These are phyloP conservation scores for Pseudogymnoascus sp. DNA, from an alignment of 2,329 filamentous ascomycete genomes.

Conservation along the genomic window DNA sequence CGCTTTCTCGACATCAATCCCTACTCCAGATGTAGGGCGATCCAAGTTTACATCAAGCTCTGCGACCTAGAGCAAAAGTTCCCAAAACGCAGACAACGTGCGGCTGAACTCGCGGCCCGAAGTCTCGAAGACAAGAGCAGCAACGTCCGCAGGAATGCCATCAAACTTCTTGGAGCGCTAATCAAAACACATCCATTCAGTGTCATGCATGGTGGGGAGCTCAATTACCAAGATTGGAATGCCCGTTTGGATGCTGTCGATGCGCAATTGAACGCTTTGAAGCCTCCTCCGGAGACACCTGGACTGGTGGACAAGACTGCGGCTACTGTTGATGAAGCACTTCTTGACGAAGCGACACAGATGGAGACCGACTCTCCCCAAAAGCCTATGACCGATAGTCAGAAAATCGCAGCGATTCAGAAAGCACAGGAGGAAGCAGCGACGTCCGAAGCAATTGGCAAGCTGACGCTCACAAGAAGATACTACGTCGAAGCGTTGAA, in stretches of 20 bases:
- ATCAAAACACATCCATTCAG: constrained; percentile 94
- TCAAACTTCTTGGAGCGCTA: constrained; percentile 79
- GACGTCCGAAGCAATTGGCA: constrained; percentile 79
- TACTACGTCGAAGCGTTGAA: constrained; percentile 91
- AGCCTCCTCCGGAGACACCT: constrained; percentile 66
- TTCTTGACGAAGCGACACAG: constrained; percentile 85
- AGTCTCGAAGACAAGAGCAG: constrained; percentile 98
- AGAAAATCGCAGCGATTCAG: constrained; percentile 62
- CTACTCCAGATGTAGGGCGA: constrained; percentile 82
- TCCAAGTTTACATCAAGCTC: constrained; percentile 87
- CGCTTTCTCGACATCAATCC: constrained; percentile 94
- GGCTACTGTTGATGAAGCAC: constrained; percentile 61
- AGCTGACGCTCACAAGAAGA: constrained; percentile 76
- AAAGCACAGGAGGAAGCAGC: constrained; percentile 82
- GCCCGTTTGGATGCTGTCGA: constrained; percentile 75
- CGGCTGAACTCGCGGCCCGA: constrained; percentile 75
- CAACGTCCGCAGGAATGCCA: constrained; percentile 89
- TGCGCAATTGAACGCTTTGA: constrained; percentile 68
- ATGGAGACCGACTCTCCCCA: constrained; percentile 57
- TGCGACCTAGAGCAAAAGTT: constrained; percentile 96
- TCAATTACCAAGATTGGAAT: constrained; percentile 80
- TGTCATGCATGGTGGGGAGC: constrained; percentile 79
- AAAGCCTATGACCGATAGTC: constrained; percentile 71
- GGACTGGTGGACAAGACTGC: constrained; percentile 62
- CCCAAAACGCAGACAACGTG: constrained; percentile 80